Conservation (phyloP, 1,139 yeast genomes). For the Lodderomyces orthopsilosis region DNA sequence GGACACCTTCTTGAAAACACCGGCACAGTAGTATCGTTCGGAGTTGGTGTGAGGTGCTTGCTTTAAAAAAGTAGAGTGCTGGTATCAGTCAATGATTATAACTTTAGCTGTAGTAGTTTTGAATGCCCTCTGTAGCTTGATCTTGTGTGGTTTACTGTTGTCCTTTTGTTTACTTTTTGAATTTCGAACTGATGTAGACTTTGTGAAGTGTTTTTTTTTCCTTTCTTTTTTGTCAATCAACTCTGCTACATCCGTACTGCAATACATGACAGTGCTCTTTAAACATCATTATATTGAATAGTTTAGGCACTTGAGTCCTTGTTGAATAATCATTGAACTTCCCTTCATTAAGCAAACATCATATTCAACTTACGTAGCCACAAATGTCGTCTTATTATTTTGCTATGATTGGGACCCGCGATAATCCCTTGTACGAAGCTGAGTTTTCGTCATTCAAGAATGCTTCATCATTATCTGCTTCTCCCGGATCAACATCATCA, state of each 20-base stretch:
- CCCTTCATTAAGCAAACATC: neutral
- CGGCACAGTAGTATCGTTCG: no score
- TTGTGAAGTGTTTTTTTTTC: no score
- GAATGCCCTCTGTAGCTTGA: no score
- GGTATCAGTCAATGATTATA: no score
- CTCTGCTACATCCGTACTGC: neutral
- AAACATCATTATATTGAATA: no score
- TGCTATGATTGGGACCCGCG: constrained; percentile 84
- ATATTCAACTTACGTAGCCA: neutral
- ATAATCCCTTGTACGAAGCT: constrained; percentile 81
- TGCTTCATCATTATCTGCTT: constrained; percentile 10
- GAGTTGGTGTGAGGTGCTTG: no score
- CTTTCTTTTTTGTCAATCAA: neutral
- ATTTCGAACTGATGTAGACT: no score
- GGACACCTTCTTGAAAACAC: neutral
- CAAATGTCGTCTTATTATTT: constrained; percentile 67
- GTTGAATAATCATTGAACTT: no score
- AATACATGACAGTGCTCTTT: neutral
- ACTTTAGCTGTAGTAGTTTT: no score
- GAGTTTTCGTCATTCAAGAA: constrained; percentile 75
- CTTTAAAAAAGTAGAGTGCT: no score
- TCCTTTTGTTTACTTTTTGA: neutral
- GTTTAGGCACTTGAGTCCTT: no score
- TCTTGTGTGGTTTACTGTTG: neutral
- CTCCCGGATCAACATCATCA: constrained; percentile 11